Evolutionary conservation across 78 protist genomes (phyloP).

Genomic region (Dictyostelium capitatum): DNA sequence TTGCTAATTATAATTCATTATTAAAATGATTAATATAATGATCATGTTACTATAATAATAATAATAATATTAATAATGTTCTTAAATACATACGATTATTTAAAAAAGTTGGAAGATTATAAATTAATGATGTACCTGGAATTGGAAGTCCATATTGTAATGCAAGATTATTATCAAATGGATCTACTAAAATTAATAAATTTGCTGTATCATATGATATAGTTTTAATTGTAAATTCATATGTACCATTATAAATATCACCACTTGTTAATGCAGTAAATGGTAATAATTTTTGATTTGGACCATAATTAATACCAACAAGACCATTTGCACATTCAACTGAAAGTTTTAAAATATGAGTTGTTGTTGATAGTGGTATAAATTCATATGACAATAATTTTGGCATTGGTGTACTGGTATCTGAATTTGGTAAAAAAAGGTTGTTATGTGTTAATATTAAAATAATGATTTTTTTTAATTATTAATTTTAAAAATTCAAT

Average conservation of each 20-base stretch:
- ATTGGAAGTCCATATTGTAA: neutral
- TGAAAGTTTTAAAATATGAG: neutral
- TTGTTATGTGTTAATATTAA: too few species aligned
- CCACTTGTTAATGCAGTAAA: neutral
- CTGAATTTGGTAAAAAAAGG: too few species aligned
- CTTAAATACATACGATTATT: neutral
- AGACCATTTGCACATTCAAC: neutral
- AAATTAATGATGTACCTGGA: neutral
- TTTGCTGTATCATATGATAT: too few species aligned
- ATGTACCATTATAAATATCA: neutral
- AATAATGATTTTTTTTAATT: too few species aligned
- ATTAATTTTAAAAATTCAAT: too few species aligned
- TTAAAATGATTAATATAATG: neutral
- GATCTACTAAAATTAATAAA: too few species aligned
- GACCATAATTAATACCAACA: neutral
- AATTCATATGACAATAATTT: neutral
- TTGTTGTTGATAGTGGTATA: too few species aligned
- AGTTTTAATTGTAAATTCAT: neutral
- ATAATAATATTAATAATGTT: too few species aligned
- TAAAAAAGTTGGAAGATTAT: neutral
- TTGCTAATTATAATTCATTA: neutral
- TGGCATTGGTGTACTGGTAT: neutral
- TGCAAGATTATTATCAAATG: too few species aligned
- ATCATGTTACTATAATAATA: too few species aligned
- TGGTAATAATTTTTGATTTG: too few species aligned